phyloP scores from a whole-genome alignment of 2,329 filamentous ascomycete genomes.

The Aspergillus fumigatiaffinis region DNA sequence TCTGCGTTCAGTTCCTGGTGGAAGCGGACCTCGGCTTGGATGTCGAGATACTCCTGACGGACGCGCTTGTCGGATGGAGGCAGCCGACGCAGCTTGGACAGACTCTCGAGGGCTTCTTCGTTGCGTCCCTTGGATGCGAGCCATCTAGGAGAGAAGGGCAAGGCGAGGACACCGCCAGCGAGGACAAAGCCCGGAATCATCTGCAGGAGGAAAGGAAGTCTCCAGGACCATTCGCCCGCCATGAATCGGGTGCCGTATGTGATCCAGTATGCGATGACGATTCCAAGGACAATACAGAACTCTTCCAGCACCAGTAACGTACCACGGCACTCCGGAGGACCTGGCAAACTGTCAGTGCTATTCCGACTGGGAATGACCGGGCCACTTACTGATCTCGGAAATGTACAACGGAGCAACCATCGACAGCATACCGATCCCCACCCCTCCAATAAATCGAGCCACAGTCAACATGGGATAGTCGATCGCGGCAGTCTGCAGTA shows the following conservation, averaged over 20 bases:
- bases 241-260: conserved; percentile 45
- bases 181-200: conserved; percentile 40
- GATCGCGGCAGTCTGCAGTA: conserved; percentile 49
- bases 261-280: conserved; percentile 41
- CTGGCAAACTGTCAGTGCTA: conserved; percentile 6
- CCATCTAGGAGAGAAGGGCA: conserved; percentile 57
- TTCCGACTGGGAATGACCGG: neutral
- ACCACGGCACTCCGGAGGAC: conserved; percentile 47
- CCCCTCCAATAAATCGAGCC: conserved; percentile 48
- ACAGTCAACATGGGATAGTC: conserved; percentile 51
- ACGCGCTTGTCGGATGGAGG: conserved; percentile 49
- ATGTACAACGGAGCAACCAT: conserved; percentile 53
- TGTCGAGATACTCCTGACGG: conserved; percentile 48
- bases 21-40: conserved; percentile 52
- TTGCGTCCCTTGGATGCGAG: conserved; percentile 47
- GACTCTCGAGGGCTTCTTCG: conserved; percentile 46
- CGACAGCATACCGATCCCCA: conserved; percentile 50
- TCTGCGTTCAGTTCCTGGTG: conserved; percentile 44
- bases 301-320: conserved; percentile 43
- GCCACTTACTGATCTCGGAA: conserved; percentile 43
- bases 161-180: conserved; percentile 36
- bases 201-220: conserved; percentile 48
- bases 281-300: conserved; percentile 40
- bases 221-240: conserved; percentile 44
- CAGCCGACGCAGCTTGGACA: conserved; percentile 49